Percentiles rank a stretch among this genome's conserved stretches.
Evolutionary conservation across 1,139 yeast genomes (phyloP).

Genomic region (Hansenula lynferdii): DNA sequence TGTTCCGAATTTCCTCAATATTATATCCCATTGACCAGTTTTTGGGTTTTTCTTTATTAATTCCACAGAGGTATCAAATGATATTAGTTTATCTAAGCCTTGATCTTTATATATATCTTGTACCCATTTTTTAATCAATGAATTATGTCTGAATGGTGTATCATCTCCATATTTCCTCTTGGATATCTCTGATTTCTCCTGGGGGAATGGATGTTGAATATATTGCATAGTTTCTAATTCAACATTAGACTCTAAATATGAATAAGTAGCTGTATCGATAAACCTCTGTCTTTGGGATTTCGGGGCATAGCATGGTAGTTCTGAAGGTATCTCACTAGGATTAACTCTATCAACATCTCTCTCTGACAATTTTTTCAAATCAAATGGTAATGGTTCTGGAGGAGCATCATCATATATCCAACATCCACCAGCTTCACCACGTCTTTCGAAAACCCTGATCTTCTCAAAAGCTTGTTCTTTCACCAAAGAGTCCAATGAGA

Average conservation of each 20-base stretch:
- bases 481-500: slow-evolving; percentile 3
- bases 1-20: slow-evolving; percentile 1
- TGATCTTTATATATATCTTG: slow-evolving; percentile 20
- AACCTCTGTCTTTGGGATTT: slow-evolving; percentile 4
- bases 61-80: slow-evolving; percentile 4
- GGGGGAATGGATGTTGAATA: slow-evolving; percentile 5
- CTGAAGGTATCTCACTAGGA: not conserved
- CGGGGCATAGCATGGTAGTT: slow-evolving; percentile 3
- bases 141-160: slow-evolving; percentile 10
- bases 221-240: slow-evolving; percentile 6
- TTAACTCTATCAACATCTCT: not conserved
- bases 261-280: slow-evolving; percentile 7
- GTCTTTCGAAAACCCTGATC: slow-evolving; percentile 28
- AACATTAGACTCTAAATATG: slow-evolving; percentile 8
- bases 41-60: not conserved
- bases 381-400: not conserved
- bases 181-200: not conserved
- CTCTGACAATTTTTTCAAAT: not conserved
- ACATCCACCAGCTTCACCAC: not conserved
- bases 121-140: slow-evolving; percentile 7
- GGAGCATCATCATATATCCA: not conserved
- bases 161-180: slow-evolving; percentile 4
- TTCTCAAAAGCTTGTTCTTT: slow-evolving; percentile 20
- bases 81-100: not conserved
- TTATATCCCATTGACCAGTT: slow-evolving; percentile 2